Conservation (phyloP, 441 rosid genomes). For the Bocquillonia castaneifolia region DNA sequence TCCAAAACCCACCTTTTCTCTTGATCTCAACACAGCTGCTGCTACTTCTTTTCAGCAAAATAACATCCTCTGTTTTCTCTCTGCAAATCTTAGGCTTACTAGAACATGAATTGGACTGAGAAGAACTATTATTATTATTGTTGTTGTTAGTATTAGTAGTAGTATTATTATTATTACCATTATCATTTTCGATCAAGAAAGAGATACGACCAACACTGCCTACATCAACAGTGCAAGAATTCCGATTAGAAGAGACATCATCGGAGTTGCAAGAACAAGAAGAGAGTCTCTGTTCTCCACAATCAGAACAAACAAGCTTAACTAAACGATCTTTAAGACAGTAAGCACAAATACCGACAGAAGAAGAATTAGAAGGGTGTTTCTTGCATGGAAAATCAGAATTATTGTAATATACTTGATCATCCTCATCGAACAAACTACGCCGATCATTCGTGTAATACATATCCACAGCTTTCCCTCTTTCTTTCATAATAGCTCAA, state of each 20-base stretch:
- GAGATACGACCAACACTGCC: constrained; percentile 75
- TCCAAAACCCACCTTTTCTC: constrained; percentile 70
- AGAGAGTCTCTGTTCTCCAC: constrained; percentile 91
- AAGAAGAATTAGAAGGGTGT: constrained; percentile 61
- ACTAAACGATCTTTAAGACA: constrained; percentile 87
- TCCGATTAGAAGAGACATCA: constrained; percentile 54
- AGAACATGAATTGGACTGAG: neutral
- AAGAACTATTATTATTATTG: neutral
- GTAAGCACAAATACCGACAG: constrained; percentile 76
- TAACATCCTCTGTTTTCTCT: constrained; percentile 45
- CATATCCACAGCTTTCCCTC: constrained; percentile 66
- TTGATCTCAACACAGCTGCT: constrained; percentile 87
- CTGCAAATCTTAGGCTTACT: constrained; percentile 22
- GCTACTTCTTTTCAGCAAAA: constrained; percentile 69
- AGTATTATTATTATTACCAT: neutral
- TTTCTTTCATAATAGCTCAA: constrained; percentile 50
- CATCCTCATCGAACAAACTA: constrained; percentile 26
- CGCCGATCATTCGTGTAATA: constrained; percentile 29
- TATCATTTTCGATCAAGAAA: constrained; percentile 67
- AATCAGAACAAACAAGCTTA: constrained; percentile 79
- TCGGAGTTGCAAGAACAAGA: constrained; percentile 91
- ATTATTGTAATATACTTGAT: constrained; percentile 27
- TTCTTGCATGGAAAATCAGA: constrained; percentile 73
- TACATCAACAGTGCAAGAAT: constrained; percentile 53
- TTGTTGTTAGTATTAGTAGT: too few species aligned